Base-by-base conservation (phyloP, 768 basidiomycete genomes). In the Glaciozyma antarctica region DNA sequence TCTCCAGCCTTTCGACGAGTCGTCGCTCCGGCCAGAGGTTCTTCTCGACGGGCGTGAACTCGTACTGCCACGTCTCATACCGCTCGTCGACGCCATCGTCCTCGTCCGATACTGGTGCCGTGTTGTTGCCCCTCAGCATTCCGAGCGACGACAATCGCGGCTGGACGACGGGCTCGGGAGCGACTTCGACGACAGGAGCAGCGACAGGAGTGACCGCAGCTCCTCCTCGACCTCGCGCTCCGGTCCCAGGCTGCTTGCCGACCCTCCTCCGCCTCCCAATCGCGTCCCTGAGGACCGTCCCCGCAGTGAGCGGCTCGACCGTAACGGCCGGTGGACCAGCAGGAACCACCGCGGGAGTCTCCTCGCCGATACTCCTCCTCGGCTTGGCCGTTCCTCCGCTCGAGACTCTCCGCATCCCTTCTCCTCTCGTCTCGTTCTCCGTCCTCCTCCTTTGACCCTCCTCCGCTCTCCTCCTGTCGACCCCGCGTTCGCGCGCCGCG, bases 381-480 rank as follows among this genome's bases (percentile, higher is more conserved):
- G 38, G 38, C 38, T 41, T 41, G 38, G 38, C 38, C 38, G 38
- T 12, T 41, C 53, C 53, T 16, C 17, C 21, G 30, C 53, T 54
- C 16, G 12, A 13, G 53, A 26, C 53, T 26, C 53, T 2, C 16
- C 53, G 53, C 53, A 54, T 54, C 57, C 55, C 55, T 38, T 19
- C 38, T 5, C 55, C 21, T 4, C 55, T 32, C 55, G 38, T 17
- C 43, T 66, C 69, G 54, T 60, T 62, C 58, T 65, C 65, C 61
- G 67, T 62, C 38, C 69, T 24, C 63, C 78, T 70, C 68, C 80
- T 76, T 68, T 76, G 78, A 59, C 79, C 68, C 70, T 76, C 79
- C 58, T 78, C 78, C 26, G 83, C 83, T 53, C 79, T 73, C 45
- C 82, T 81, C 59, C 76, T 77, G 69, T 84, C 81, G 24, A 82